A percentile compares a stretch with the other conserved stretches of the same genome.
These are phyloP conservation scores for Ceratobasidium sp. DNA, from an alignment of 1,284 basidiomycete genomes.

Conservation along the genomic window DNA sequence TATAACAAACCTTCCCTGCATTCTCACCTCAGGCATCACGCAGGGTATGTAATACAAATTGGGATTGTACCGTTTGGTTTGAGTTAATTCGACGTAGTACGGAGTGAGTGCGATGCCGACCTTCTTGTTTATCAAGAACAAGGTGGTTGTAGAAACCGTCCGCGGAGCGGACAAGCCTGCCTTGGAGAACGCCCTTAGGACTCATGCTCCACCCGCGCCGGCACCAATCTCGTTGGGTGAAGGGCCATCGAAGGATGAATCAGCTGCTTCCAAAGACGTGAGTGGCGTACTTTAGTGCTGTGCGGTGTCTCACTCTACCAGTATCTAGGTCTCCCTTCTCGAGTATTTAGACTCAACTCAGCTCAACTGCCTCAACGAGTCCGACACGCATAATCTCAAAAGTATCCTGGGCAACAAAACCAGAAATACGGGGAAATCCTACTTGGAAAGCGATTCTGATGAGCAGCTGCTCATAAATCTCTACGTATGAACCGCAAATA, in stretches of 20 bases:
- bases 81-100: not conserved
- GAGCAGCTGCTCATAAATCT: constrained; percentile 77
- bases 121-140: constrained; percentile 52
- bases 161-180: constrained; percentile 48
- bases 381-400: constrained; percentile 64
- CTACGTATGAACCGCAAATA: constrained; percentile 56
- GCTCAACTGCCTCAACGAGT: constrained; percentile 80
- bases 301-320: not conserved
- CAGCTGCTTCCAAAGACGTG: constrained; percentile 42
- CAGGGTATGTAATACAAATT: not conserved
- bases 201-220: constrained; percentile 47
- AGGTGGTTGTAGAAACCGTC: constrained; percentile 49
- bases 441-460: constrained; percentile 79
- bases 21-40: not conserved
- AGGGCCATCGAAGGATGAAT: constrained; percentile 26
- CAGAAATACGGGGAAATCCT: constrained; percentile 58
- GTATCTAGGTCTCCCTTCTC: constrained; percentile 60
- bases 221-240: constrained; percentile 2
- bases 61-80: not conserved
- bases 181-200: constrained; percentile 47
- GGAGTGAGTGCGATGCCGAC: constrained; percentile 51
- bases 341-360: constrained; percentile 66
- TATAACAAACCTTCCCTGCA: not conserved
- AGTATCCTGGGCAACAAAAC: constrained; percentile 62
- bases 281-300: constrained; percentile 7